phyloP scores from a whole-genome alignment of 768 basidiomycete species.

The Hirschioporus abietinus region DNA sequence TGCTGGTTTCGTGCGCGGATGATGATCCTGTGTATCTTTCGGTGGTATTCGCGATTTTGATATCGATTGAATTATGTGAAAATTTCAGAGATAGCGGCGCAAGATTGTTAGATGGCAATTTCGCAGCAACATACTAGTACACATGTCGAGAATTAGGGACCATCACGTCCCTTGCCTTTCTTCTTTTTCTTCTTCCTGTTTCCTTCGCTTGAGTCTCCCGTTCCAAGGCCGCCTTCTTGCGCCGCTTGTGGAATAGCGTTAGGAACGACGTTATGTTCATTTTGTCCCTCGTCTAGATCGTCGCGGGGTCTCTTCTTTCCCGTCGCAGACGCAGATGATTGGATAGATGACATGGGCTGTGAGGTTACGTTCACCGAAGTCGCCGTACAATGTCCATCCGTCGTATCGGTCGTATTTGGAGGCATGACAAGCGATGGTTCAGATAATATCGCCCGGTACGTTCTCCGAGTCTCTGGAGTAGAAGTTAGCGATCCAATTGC shows the following conservation, averaged over 20 bases:
- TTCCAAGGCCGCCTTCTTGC: not conserved
- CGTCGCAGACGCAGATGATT: not conserved
- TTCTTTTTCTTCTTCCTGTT: not conserved
- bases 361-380: not conserved
- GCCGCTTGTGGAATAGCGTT: not conserved
- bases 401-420: not conserved
- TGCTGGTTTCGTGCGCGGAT: conserved; percentile 40
- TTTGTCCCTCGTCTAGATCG: not conserved
- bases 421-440: conserved; percentile 67
- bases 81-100: not conserved
- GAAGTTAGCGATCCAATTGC: not conserved
- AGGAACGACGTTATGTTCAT: not conserved
- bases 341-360: not conserved
- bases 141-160: not conserved
- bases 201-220: not conserved
- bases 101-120: not conserved
- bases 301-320: not conserved
- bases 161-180: not conserved
- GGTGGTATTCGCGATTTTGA: not conserved
- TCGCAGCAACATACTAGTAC: not conserved
- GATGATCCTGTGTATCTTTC: not conserved
- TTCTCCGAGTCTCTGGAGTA: conserved; percentile 67
- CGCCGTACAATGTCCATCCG: not conserved
- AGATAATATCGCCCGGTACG: conserved; percentile 74
- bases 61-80: not conserved